Evolutionary conservation across 306 rosid species (phyloP), one percentile per base, ranked within the genome.

Genomic region (Vigna hirtella): DNA sequence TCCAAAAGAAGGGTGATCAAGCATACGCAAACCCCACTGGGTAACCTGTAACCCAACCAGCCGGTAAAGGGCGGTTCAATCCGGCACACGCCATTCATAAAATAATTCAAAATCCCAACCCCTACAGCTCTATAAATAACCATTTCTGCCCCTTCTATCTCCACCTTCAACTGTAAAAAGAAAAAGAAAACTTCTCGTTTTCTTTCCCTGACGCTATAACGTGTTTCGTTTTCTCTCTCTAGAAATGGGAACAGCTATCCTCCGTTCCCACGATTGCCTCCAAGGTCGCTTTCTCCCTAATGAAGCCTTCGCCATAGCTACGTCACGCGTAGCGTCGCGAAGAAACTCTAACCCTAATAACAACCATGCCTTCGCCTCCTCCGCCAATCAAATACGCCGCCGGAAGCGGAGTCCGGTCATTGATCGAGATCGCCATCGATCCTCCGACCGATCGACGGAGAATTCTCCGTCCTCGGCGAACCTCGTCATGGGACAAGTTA

Each of bases 401-500:
- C 87, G 96, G 10, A 85, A 79, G 85, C 79, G 90, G 52, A 84
- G 88, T 80, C 87, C 90, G 72, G 76, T 58, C 16, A 28, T 71
- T 61, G 83, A 83, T 13, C 71, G 79, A 2, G 80, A 24, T 9
- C 77, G 77, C 66, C 82, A 70, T 16, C 72, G 83, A 7, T 45
- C 7, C 3, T 9, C 32, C 2, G 81, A 76, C 26, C 65, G 79
- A 26, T 66, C 86, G 76, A 81, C 69, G 42, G 73, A 69, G 42
- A 87, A 78, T 43, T 9, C 38, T 26, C 73, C 86, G 2, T 64
- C 75, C 2, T 49, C 81, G 2, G 34, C 40, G 38, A 86, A 69
- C 4, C 75, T 90, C 66, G 88, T 86, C 26, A 84, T 86, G 89
- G 97, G 93, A 13, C 83, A 92, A 55, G 93, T 90, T 32, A 89